Conservation (phyloP, 2,329 filamentous ascomycete species). For the Penicillium sp. region DNA sequence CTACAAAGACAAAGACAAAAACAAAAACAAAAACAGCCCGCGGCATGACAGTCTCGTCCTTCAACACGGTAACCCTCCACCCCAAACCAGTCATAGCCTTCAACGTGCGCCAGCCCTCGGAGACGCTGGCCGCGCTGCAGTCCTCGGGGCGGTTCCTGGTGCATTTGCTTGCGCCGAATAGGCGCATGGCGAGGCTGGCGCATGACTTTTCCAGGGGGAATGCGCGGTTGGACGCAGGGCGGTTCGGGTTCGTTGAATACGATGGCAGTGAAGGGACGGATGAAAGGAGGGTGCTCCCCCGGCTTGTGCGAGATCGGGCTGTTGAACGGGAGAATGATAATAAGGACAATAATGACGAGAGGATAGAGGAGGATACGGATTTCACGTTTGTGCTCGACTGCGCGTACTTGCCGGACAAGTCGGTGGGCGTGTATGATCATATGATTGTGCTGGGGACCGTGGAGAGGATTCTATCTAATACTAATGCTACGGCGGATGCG, state of each 20-base stretch:
- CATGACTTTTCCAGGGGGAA: conserved; percentile 40
- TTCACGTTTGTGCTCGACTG: conserved; percentile 42
- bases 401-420: conserved; percentile 29
- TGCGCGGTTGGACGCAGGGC: conserved; percentile 26
- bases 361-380: conserved; percentile 14
- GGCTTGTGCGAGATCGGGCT: not conserved
- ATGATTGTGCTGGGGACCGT: conserved; percentile 36
- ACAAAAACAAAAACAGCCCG: conserved; percentile 29
- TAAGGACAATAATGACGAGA: conserved; percentile 2
- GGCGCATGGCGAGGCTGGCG: conserved; percentile 32
- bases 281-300: not conserved
- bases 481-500: not conserved
- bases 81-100: conserved; percentile 58
- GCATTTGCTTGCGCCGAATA: conserved; percentile 44
- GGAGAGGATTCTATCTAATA: conserved; percentile 18
- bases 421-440: conserved; percentile 37
- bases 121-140: conserved; percentile 52
- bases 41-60: conserved; percentile 59
- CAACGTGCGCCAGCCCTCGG: conserved; percentile 56
- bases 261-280: not conserved
- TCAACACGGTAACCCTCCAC: conserved; percentile 55
- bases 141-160: conserved; percentile 46
- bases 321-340: conserved; percentile 16
- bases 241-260: conserved; percentile 1
- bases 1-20: not conserved